phyloP scores from a whole-genome alignment of 192 early-diverging fungal genomes.

The Entophlyctis luteolus region DNA sequence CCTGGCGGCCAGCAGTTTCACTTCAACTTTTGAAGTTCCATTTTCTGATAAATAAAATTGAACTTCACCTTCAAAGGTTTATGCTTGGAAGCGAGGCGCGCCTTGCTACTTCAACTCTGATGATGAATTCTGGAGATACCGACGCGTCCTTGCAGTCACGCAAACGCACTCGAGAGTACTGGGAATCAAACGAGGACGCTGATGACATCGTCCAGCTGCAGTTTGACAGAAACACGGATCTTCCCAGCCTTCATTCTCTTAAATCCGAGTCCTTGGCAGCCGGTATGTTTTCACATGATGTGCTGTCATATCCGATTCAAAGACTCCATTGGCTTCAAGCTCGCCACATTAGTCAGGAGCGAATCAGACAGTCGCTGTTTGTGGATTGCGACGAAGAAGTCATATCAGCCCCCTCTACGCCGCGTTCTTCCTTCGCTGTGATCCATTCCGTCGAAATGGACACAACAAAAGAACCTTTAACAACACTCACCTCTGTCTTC shows the following conservation, averaged over 20 bases:
- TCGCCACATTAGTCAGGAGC: conserved; percentile 10
- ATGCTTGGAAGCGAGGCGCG: neutral
- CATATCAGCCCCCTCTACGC: conserved; percentile 4
- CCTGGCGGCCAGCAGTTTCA: conserved; percentile 45
- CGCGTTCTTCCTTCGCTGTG: neutral
- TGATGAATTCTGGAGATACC: too few species aligned
- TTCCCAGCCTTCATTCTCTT: conserved; percentile 12
- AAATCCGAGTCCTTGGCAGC: conserved; percentile 3
- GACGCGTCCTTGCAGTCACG: too few species aligned
- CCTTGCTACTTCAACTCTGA: too few species aligned
- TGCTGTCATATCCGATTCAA: neutral
- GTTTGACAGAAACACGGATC: conserved; percentile 13
- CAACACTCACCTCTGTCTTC: neutral
- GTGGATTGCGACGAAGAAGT: conserved; percentile 13
- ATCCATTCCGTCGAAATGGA: neutral
- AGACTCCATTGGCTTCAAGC: neutral
- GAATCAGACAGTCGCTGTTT: conserved; percentile 9
- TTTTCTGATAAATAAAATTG: neutral
- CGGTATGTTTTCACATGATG: neutral
- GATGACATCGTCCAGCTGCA: neutral
- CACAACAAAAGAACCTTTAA: conserved; percentile 12
- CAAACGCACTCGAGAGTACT: conserved; percentile 1
- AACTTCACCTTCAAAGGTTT: neutral
- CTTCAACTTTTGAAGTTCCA: conserved; percentile 35
- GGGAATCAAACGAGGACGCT: neutral